Conservation (phyloP, 73 alveolate species). For the Paramecium caudatum region DNA sequence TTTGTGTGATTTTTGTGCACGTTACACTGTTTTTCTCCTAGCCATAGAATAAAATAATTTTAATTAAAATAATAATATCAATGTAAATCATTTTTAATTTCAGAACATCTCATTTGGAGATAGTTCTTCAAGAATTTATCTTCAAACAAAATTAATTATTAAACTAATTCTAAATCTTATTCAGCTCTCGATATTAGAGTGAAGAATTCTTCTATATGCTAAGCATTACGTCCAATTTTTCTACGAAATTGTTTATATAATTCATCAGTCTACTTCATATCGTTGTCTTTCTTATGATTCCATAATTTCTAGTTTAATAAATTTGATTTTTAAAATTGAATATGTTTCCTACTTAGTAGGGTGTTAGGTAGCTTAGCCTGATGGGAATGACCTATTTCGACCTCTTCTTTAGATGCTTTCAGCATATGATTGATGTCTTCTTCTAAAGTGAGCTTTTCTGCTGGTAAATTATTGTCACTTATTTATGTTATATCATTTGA, state of each 20-base stretch:
- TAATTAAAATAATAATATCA: background rate
- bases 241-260: slow-evolving; percentile 9
- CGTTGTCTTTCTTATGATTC: background rate
- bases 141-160: slow-evolving; percentile 9
- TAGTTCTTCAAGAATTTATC: slow-evolving; percentile 23
- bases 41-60: slow-evolving; percentile 57
- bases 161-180: slow-evolving; percentile 27
- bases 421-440: background rate
- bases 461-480: slow-evolving; percentile 32
- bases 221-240: slow-evolving; percentile 47
- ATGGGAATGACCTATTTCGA: background rate
- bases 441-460: background rate
- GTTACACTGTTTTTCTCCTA: slow-evolving; percentile 55
- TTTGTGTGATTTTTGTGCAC: background rate
- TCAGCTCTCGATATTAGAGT: slow-evolving; percentile 28
- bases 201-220: slow-evolving; percentile 31
- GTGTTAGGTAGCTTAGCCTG: slow-evolving; percentile 26
- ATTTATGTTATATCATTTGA: background rate
- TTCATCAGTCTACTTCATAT: background rate
- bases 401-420: slow-evolving; percentile 8
- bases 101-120: slow-evolving; percentile 23
- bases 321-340: slow-evolving; percentile 16
- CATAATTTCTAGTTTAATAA: slow-evolving; percentile 16
- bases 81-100: slow-evolving; percentile 21
- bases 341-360: background rate